Evolutionary conservation across 129 eudicot species (phyloP).

Genomic region (Oenanthe sinensis): DNA sequence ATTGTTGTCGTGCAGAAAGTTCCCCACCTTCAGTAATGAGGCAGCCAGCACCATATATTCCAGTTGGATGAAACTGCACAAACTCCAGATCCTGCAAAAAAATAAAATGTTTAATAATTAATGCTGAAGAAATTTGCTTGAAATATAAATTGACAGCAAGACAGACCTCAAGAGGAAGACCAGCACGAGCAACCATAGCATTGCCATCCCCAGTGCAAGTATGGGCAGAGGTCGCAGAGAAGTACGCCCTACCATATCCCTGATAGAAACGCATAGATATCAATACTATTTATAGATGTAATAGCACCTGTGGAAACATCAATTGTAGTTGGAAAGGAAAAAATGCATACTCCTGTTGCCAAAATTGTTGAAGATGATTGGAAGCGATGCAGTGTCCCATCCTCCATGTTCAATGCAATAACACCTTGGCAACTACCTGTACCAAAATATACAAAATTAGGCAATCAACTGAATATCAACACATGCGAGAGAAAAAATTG

Average conservation of each 20-base stretch:
- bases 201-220: slow-evolving; percentile 99
- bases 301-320: slow-evolving; percentile 5
- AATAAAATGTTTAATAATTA: background rate
- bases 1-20: background rate
- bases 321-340: slow-evolving; percentile 9
- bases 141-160: slow-evolving; percentile 8
- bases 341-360: slow-evolving; percentile 82
- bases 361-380: slow-evolving; percentile 77
- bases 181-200: slow-evolving; percentile 99
- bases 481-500: background rate
- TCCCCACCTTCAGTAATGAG: slow-evolving; percentile 91
- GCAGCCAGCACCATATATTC: slow-evolving; percentile 99
- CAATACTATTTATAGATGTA: background rate
- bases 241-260: slow-evolving; percentile 98
- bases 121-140: slow-evolving; percentile 10
- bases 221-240: slow-evolving; percentile 98
- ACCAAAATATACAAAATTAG: slow-evolving; percentile 10
- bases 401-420: slow-evolving; percentile 94
- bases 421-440: slow-evolving; percentile 98
- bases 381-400: slow-evolving; percentile 94
- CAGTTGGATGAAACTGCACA: slow-evolving; percentile 99
- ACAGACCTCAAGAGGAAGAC: slow-evolving; percentile 86
- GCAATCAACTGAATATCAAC: slow-evolving; percentile 6
- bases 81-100: slow-evolving; percentile 87
- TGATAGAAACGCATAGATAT: slow-evolving; percentile 20